Percentiles rank a stretch among this genome's conserved stretches.
phyloP scores from a whole-genome alignment of 306 rosid species.

The Amphicarpaea edgeworthii region DNA sequence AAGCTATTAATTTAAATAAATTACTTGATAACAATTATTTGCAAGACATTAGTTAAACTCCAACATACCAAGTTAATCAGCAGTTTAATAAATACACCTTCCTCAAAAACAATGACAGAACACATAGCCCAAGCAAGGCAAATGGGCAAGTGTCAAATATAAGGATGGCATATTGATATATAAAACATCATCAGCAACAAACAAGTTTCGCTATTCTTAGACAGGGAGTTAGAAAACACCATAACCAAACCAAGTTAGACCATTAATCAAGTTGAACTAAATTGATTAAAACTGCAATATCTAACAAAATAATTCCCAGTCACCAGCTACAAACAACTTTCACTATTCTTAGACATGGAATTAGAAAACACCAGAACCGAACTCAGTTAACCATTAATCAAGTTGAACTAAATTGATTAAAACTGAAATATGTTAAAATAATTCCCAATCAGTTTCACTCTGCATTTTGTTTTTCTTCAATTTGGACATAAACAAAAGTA shows the following conservation, averaged over 20 bases:
- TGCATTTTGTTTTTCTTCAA: neutral
- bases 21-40: neutral
- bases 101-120: neutral
- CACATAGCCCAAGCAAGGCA: neutral
- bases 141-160: neutral
- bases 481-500: constrained; percentile 9
- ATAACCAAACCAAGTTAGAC: neutral
- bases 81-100: neutral
- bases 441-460: neutral
- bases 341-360: too few species aligned
- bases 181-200: neutral
- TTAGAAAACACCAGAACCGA: too few species aligned
- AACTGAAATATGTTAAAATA: too few species aligned
- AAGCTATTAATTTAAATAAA: constrained; percentile 29
- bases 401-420: too few species aligned
- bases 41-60: constrained; percentile 21
- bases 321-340: too few species aligned
- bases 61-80: constrained; percentile 17
- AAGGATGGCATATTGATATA: neutral
- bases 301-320: neutral
- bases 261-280: constrained; percentile 4
- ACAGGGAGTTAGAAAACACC: constrained; percentile 8
- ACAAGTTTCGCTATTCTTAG: neutral
- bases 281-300: neutral
- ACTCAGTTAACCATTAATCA: too few species aligned